Evolutionary conservation across 2,329 filamentous ascomycete species (phyloP).

Genomic region (Coccinonectria pachysandricola): DNA sequence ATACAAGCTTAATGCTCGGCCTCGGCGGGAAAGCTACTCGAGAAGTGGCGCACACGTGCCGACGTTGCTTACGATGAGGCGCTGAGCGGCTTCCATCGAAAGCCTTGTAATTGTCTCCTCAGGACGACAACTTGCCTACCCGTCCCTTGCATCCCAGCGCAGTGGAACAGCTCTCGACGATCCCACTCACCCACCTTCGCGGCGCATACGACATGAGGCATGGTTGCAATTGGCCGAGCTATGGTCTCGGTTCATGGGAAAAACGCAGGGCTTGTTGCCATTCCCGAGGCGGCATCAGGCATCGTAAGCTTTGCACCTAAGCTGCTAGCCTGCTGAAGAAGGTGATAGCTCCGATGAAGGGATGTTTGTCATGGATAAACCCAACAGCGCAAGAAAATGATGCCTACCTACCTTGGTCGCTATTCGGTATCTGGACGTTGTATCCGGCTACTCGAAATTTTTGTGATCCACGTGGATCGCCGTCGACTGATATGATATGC

Average conservation of each 20-base stretch:
- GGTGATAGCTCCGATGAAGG: conserved; percentile 8
- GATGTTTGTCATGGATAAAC: no score
- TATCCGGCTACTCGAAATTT: no score
- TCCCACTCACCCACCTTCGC: conserved; percentile 5
- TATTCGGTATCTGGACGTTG: no score
- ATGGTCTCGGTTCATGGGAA: conserved; percentile 6
- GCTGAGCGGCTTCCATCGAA: conserved; percentile 8
- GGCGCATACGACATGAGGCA: no score
- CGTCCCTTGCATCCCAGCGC: conserved; percentile 11
- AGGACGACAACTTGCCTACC: no score
- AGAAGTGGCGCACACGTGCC: conserved; percentile 14
- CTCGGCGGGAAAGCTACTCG: conserved; percentile 6
- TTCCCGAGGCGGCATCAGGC: conserved; percentile 9
- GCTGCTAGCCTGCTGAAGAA: conserved; percentile 16
- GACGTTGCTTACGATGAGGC: conserved; percentile 12
- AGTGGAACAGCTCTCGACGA: conserved; percentile 11
- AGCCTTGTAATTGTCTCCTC: no score
- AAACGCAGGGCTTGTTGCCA: conserved; percentile 9
- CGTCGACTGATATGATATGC: no score
- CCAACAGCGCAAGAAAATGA: no score
- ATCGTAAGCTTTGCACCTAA: conserved; percentile 5
- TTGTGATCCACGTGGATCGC: no score
- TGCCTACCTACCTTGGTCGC: no score
- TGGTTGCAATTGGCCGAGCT: not conserved
- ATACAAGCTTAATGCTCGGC: no score